Conservation (phyloP, 805 yeast genomes). For the Candida manassasensis region DNA sequence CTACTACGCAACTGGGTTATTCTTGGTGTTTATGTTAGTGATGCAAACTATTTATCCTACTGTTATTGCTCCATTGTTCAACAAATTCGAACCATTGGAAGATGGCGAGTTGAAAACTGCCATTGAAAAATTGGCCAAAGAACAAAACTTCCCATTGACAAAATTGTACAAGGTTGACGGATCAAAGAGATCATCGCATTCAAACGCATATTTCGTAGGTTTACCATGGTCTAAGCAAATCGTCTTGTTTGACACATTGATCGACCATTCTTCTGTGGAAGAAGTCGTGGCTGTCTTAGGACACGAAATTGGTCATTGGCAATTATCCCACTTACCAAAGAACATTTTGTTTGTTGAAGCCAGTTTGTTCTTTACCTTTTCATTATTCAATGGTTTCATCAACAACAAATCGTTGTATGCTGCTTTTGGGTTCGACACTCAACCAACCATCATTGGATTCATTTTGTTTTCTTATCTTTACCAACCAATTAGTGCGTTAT, state of each 20-base stretch:
- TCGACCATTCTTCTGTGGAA: slow-evolving; percentile 66
- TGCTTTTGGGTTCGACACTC: slow-evolving; percentile 69
- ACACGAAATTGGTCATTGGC: slow-evolving; percentile 99
- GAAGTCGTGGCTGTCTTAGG: slow-evolving; percentile 94
- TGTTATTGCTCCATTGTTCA: slow-evolving; percentile 87
- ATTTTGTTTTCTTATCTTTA: slow-evolving; percentile 72
- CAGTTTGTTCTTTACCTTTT: slow-evolving; percentile 61
- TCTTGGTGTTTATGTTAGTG: slow-evolving; percentile 66
- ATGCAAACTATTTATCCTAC: slow-evolving; percentile 77
- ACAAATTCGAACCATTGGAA: slow-evolving; percentile 83
- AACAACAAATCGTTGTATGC: slow-evolving; percentile 72
- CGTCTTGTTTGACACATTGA: slow-evolving; percentile 87
- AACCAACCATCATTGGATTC: slow-evolving; percentile 80
- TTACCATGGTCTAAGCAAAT: slow-evolving; percentile 96
- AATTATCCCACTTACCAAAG: slow-evolving; percentile 78
- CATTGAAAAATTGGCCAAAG: slow-evolving; percentile 73
- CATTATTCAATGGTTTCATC: slow-evolving; percentile 74
- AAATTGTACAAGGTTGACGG: slow-evolving; percentile 90
- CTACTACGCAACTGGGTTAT: slow-evolving; percentile 69
- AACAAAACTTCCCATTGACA: slow-evolving; percentile 79
- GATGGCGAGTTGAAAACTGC: slow-evolving; percentile 82
- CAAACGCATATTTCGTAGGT: slow-evolving; percentile 95
- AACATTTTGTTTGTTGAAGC: slow-evolving; percentile 61
- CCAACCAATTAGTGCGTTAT: slow-evolving; percentile 67
- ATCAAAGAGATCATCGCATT: slow-evolving; percentile 93